Conservation (phyloP, 768 basidiomycete species). For the Serendipita sp. region DNA sequence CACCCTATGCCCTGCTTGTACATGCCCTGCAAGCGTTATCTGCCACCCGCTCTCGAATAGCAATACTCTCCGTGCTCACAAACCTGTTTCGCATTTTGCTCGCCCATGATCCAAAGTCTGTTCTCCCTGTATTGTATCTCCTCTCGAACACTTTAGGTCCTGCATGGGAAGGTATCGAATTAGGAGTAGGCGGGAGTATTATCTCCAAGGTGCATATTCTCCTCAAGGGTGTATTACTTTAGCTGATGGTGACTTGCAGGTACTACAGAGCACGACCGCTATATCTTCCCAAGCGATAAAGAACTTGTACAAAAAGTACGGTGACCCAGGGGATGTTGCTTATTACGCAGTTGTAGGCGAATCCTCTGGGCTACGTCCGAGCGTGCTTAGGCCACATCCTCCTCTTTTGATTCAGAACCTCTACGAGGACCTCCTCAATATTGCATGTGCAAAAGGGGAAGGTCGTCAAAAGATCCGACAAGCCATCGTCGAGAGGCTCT, state of each 20-base stretch:
- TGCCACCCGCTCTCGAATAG: conserved; percentile 53
- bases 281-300: conserved; percentile 34
- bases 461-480: conserved; percentile 66
- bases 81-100: conserved; percentile 61
- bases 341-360: conserved; percentile 35
- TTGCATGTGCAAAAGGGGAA: conserved; percentile 51
- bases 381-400: conserved; percentile 52
- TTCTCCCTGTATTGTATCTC: conserved; percentile 64
- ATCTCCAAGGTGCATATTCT: conserved; percentile 51
- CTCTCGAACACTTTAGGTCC: conserved; percentile 68
- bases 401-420: conserved; percentile 48
- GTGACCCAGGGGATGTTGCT: conserved; percentile 82
- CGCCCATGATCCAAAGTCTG: conserved; percentile 44
- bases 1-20: conserved; percentile 58
- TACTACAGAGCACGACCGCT: conserved; percentile 7
- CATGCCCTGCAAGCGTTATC: conserved; percentile 45
- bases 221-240: conserved; percentile 31
- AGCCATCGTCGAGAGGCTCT: conserved; percentile 57
- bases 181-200: conserved; percentile 51
- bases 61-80: conserved; percentile 49
- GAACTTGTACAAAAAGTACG: conserved; percentile 51
- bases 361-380: conserved; percentile 30
- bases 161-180: conserved; percentile 52
- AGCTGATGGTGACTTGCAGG: background rate
- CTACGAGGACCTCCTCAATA: conserved; percentile 49